A percentile compares a stretch with the other conserved stretches of the same genome.
Evolutionary conservation across 176 grass and related monocot genomes (phyloP).

Genomic region (Carex cristatella): DNA sequence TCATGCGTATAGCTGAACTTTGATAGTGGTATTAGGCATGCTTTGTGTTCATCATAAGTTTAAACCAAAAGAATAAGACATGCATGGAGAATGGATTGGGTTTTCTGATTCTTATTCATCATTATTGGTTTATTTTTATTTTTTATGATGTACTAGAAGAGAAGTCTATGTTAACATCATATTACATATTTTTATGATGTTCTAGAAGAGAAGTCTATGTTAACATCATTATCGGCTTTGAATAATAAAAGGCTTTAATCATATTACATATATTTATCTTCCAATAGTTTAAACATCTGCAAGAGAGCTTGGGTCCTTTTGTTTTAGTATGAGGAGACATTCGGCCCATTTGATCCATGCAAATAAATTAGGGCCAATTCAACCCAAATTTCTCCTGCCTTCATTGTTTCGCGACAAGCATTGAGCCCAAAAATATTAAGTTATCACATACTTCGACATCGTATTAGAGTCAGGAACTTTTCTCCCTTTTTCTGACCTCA

Average conservation of each 20-base stretch:
- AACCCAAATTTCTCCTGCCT: background rate
- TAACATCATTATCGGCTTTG: background rate
- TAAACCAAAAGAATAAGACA: background rate
- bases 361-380: background rate
- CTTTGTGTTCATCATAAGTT: background rate
- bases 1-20: slow-evolving; percentile 43
- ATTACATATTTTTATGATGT: background rate
- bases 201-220: background rate
- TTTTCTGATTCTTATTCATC: background rate
- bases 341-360: background rate
- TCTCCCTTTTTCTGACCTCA: too few species aligned
- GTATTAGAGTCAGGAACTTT: too few species aligned
- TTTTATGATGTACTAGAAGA: background rate
- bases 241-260: background rate
- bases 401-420: background rate
- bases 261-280: background rate
- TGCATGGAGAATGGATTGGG: background rate
- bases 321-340: background rate
- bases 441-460: too few species aligned
- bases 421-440: too few species aligned
- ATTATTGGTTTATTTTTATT: background rate
- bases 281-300: background rate
- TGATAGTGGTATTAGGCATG: background rate
- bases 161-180: too few species aligned
- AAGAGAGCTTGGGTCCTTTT: background rate